phyloP scores from a whole-genome alignment of 2,329 filamentous ascomycete species.

The Cytospora piceae region DNA sequence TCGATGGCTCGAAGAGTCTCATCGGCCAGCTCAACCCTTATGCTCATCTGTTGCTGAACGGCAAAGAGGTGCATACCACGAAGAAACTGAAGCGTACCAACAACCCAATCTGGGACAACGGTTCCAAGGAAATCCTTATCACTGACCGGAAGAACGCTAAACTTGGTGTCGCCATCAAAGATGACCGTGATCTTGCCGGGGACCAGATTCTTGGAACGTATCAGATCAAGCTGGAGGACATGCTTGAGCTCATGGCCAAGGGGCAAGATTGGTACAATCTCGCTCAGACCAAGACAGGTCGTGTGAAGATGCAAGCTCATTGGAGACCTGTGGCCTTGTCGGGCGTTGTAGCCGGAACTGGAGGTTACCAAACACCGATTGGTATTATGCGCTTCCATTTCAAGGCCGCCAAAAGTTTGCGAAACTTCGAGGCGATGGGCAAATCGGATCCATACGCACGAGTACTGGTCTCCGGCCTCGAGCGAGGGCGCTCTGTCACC shows the following conservation, averaged over 20 bases:
- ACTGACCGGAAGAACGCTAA: slow-evolving; percentile 91
- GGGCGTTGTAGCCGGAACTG: slow-evolving; percentile 74
- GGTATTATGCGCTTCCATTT: slow-evolving; percentile 96
- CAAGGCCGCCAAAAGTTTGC: slow-evolving; percentile 77
- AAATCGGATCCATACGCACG: slow-evolving; percentile 96
- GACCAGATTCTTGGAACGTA: slow-evolving; percentile 90
- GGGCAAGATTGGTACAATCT: slow-evolving; percentile 97
- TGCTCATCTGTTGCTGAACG: slow-evolving; percentile 83
- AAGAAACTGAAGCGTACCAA: slow-evolving; percentile 96
- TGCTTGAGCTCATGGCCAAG: slow-evolving; percentile 87
- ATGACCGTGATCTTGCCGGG: slow-evolving; percentile 81
- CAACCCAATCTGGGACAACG: slow-evolving; percentile 94
- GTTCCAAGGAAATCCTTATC: slow-evolving; percentile 90
- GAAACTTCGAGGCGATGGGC: slow-evolving; percentile 92
- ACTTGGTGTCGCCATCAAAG: slow-evolving; percentile 90
- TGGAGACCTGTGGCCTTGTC: slow-evolving; percentile 94
- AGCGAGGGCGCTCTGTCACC: slow-evolving; percentile 90
- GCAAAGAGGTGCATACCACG: slow-evolving; percentile 85
- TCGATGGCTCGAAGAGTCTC: slow-evolving; percentile 89
- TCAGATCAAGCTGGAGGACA: slow-evolving; percentile 92
- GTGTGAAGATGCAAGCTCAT: slow-evolving; percentile 86
- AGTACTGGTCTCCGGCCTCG: slow-evolving; percentile 84
- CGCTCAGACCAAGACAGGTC: slow-evolving; percentile 76
- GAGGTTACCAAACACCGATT: slow-evolving; percentile 90
- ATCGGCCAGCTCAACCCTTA: slow-evolving; percentile 92